phyloP scores from a whole-genome alignment of 1,284 basidiomycete genomes.

The Malassezia slooffiae region DNA sequence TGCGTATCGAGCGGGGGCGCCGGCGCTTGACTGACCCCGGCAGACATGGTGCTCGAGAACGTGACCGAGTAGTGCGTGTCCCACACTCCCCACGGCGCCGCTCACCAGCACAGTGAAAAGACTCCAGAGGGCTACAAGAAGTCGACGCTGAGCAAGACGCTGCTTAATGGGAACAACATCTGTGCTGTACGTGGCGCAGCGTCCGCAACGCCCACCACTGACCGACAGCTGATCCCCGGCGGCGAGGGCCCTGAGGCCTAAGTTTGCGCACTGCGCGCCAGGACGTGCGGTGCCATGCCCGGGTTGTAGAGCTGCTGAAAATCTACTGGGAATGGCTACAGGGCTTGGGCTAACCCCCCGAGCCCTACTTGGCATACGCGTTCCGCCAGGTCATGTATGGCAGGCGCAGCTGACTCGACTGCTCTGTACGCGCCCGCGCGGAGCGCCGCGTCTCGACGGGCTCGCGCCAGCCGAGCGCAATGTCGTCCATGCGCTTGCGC shows the following conservation, averaged over 20 bases:
- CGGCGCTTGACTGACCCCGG: not conserved
- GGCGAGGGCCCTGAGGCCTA: constrained; percentile 17
- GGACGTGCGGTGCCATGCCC: too few relatives aligned
- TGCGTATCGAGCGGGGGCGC: constrained; percentile 59
- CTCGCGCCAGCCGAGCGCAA: constrained; percentile 23
- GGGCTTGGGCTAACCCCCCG: too few relatives aligned
- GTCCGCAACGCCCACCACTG: not conserved
- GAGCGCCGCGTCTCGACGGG: constrained; percentile 20
- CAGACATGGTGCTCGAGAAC: constrained; percentile 96
- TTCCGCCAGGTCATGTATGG: constrained; percentile 25
- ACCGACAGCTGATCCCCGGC: constrained; percentile 17
- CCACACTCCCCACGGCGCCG: not conserved
- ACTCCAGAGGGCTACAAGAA: constrained; percentile 51
- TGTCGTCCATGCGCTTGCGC: constrained; percentile 26
- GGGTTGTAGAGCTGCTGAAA: too few relatives aligned
- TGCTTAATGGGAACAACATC: constrained; percentile 94
- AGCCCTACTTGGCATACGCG: not conserved
- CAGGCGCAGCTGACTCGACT: constrained; percentile 12
- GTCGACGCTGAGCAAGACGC: constrained; percentile 74
- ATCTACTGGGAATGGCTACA: too few relatives aligned
- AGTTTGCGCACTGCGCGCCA: too few relatives aligned
- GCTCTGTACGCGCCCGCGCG: constrained; percentile 14
- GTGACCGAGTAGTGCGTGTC: constrained; percentile 79
- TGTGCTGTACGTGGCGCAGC: constrained; percentile 64
- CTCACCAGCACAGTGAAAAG: constrained; percentile 4